Conservation (phyloP, 148 eudicot species). For the Euryodendron excelsum region DNA sequence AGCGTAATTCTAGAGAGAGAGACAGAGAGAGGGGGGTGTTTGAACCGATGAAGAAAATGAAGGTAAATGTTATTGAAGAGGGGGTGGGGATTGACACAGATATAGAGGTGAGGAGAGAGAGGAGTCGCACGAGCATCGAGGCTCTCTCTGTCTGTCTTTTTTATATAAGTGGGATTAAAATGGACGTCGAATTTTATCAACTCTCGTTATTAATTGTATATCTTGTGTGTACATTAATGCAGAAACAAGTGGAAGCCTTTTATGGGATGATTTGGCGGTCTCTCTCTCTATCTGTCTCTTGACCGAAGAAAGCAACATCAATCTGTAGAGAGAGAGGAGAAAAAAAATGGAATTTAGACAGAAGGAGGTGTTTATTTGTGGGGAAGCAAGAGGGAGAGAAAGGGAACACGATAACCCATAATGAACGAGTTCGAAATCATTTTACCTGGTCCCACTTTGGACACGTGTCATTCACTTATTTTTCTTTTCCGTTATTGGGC, state of each 20-base stretch:
- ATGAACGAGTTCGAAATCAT: too few species aligned
- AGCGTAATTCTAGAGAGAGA: constrained; percentile 19
- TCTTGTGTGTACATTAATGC: constrained; percentile 3
- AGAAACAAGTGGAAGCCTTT: constrained; percentile 19
- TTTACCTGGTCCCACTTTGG: too few species aligned
- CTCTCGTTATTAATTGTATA: neutral
- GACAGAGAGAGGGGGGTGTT: neutral
- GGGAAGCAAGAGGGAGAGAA: too few species aligned
- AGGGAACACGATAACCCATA: too few species aligned
- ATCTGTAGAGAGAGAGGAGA: too few species aligned
- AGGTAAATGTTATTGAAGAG: neutral
- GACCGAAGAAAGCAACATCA: neutral
- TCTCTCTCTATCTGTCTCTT: constrained; percentile 14
- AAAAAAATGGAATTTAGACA: too few species aligned
- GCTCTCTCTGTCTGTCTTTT: neutral
- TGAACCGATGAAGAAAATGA: constrained; percentile 10
- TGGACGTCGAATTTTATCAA: too few species aligned
- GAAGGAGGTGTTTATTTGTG: too few species aligned
- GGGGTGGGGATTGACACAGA: constrained; percentile 16
- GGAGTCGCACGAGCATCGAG: constrained; percentile 22
- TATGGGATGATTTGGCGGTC: constrained; percentile 22
- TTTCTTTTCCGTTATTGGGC: too few species aligned
- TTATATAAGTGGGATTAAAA: neutral
- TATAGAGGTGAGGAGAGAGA: constrained; percentile 16
- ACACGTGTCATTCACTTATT: too few species aligned